These are phyloP conservation scores for Colletotrichum sp. DNA, from an alignment of 2,329 filamentous ascomycete genomes.

Conservation along the genomic window DNA sequence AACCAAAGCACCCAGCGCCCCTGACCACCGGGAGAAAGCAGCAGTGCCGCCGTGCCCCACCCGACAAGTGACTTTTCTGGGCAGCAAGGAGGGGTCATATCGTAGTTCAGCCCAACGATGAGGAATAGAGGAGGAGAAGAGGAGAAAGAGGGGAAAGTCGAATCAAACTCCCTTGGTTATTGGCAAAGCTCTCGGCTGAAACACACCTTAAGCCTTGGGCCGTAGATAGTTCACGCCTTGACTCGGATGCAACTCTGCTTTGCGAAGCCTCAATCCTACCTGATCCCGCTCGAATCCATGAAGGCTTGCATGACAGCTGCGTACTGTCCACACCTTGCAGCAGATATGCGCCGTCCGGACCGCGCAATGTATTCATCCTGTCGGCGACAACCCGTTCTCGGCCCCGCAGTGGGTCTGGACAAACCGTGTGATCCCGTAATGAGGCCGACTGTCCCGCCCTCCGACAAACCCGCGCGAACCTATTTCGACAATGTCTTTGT, in stretches of 20 bases:
- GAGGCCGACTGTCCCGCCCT: background rate
- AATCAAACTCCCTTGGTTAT: background rate
- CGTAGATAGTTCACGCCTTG: background rate
- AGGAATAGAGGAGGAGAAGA: background rate
- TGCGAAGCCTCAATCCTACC: background rate
- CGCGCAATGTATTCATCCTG: background rate
- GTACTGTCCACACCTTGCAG: background rate
- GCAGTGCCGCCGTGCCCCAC: background rate
- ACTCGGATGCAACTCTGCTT: background rate
- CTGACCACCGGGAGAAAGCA: background rate
- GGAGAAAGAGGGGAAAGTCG: background rate
- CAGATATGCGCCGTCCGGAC: background rate
- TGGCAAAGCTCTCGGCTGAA: background rate
- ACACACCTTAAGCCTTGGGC: background rate
- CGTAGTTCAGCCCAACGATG: background rate
- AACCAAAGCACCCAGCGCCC: background rate
- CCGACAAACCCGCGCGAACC: background rate
- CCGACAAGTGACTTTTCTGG: background rate
- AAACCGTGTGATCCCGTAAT: background rate
- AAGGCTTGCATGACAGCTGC: background rate
- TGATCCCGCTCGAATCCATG: background rate
- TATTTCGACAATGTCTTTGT: background rate
- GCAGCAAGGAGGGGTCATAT: background rate
- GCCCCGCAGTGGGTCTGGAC: background rate
- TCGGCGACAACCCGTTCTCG: background rate